These are phyloP conservation scores for Passalora sequoiae DNA, from an alignment of 2,329 filamentous ascomycete genomes.

Conservation along the genomic window DNA sequence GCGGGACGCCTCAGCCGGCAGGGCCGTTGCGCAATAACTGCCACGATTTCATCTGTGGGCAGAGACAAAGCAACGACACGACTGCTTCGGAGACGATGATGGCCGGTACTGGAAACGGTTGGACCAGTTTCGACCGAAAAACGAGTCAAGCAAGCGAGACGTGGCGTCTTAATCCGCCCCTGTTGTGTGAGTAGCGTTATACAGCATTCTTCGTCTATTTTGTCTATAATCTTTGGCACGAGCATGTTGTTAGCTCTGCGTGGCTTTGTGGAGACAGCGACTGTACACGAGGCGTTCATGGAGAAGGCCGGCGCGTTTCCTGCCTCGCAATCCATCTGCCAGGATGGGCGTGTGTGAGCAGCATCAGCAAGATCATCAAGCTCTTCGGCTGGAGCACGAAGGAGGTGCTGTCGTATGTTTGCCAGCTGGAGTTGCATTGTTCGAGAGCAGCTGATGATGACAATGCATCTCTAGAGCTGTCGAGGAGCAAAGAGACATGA, in stretches of 20 bases:
- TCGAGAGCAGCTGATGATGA: slow-evolving; percentile 11
- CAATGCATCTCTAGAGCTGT: slow-evolving; percentile 3
- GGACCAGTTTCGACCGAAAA: slow-evolving; percentile 2
- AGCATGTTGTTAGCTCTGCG: slow-evolving; percentile 1
- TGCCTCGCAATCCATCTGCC: neutral
- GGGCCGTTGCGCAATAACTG: slow-evolving; percentile 15
- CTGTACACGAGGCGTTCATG: neutral
- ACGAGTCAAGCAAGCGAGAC: neutral
- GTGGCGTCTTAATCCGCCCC: neutral
- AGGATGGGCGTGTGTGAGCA: slow-evolving; percentile 8
- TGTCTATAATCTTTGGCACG: slow-evolving; percentile 3
- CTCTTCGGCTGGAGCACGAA: slow-evolving; percentile 4
- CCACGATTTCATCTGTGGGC: slow-evolving; percentile 10
- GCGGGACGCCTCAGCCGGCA: slow-evolving; percentile 8
- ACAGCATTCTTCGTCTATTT: slow-evolving; percentile 7
- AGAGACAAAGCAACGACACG: slow-evolving; percentile 5
- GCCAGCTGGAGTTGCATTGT: neutral
- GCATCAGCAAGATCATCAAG: slow-evolving; percentile 12
- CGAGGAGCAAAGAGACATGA: slow-evolving; percentile 13
- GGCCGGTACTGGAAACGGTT: neutral
- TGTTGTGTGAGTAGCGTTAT: neutral
- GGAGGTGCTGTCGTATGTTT: slow-evolving; percentile 9
- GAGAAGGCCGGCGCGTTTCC: neutral
- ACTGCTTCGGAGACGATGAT: slow-evolving; percentile 1
- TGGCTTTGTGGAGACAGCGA: slow-evolving; percentile 1